Conservation (phyloP, 2,329 filamentous ascomycete species). For the Neopestalotiopsis sp. region DNA sequence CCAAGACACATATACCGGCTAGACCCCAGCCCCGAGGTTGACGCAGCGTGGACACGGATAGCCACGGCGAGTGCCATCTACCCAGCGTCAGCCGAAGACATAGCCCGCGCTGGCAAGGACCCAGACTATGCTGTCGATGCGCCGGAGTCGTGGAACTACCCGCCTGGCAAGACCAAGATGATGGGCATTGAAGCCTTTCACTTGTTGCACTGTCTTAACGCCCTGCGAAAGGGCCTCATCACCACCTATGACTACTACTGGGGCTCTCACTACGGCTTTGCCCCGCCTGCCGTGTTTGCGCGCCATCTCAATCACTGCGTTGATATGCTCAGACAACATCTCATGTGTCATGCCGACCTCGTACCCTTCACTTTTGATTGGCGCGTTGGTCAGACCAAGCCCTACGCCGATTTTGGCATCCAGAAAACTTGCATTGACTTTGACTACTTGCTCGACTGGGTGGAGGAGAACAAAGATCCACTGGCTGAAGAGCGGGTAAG, state of each 20-base stretch:
- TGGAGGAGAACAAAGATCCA: constrained; percentile 24
- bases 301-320: constrained; percentile 21
- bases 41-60: constrained; percentile 21
- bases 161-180: too few relatives aligned
- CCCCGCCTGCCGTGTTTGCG: constrained; percentile 12
- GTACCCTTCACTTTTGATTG: constrained; percentile 21
- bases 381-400: constrained; percentile 12
- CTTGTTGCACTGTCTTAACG: constrained; percentile 23
- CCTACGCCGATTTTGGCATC: constrained; percentile 7
- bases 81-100: too few relatives aligned
- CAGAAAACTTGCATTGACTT: constrained; percentile 12
- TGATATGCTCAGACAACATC: constrained; percentile 17
- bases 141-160: background rate
- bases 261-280: constrained; percentile 9
- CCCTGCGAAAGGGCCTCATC: constrained; percentile 18
- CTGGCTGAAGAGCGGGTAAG: constrained; percentile 21
- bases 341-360: constrained; percentile 23
- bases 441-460: constrained; percentile 12
- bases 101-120: too few relatives aligned
- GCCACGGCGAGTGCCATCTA: background rate
- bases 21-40: constrained; percentile 19
- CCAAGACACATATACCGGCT: constrained; percentile 19
- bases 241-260: constrained; percentile 24
- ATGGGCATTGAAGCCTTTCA: constrained; percentile 19
- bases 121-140: background rate